phyloP scores from a whole-genome alignment of 306 rosid genomes.

The Fragaria ananassa region DNA sequence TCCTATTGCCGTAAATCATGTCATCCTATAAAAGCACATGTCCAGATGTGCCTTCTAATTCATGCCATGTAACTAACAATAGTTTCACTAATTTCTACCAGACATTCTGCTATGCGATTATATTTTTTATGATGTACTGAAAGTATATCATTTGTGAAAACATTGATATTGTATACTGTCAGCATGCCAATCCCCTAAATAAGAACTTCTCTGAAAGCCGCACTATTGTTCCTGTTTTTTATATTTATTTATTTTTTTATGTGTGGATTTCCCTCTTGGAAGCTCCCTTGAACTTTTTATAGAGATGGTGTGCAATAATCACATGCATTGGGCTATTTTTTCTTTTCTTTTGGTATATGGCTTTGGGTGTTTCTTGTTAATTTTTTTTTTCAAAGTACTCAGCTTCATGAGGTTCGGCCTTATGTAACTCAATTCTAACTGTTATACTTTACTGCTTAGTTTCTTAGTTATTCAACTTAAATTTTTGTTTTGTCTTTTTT shows the following conservation, averaged over 20 bases:
- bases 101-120: neutral
- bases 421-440: neutral
- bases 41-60: neutral
- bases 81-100: neutral
- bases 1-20: neutral
- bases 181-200: neutral
- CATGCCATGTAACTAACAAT: neutral
- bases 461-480: slow-evolving; percentile 18
- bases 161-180: neutral
- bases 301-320: neutral
- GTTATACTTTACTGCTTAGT: neutral
- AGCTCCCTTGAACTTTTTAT: neutral
- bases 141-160: neutral
- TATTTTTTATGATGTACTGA: neutral
- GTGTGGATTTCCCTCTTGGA: neutral
- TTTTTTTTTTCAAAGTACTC: too few species aligned
- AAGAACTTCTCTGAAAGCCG: neutral
- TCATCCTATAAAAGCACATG: neutral
- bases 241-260: too few species aligned
- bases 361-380: neutral
- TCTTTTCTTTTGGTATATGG: neutral
- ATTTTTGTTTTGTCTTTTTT: slow-evolving; percentile 37
- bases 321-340: neutral
- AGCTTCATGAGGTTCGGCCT: too few species aligned
- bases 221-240: neutral